These are phyloP conservation scores for Diaporthe capsici DNA, from an alignment of 2,329 filamentous ascomycete genomes.

Conservation along the genomic window DNA sequence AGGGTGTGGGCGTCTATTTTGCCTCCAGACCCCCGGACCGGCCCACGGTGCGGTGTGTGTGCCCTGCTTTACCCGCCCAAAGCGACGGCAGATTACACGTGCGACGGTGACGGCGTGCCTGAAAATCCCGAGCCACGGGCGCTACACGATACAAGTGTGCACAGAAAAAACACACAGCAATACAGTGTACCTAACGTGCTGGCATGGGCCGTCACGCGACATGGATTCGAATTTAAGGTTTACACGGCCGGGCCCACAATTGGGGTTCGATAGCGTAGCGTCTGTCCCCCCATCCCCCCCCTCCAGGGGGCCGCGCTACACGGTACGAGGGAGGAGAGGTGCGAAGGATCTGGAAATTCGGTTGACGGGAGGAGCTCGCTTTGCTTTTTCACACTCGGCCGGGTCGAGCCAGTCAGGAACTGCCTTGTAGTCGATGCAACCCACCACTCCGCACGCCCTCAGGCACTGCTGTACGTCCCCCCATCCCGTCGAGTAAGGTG, in stretches of 20 bases:
- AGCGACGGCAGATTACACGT: conserved; percentile 34
- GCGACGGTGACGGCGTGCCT: conserved; percentile 27
- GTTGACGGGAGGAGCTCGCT: conserved; percentile 29
- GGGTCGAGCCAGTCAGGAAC: conserved; percentile 30
- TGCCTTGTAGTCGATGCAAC: conserved; percentile 20
- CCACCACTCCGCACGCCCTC: conserved; percentile 3
- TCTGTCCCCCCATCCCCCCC: background rate
- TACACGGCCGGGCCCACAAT: conserved; percentile 18
- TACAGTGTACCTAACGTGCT: background rate
- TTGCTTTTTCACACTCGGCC: conserved; percentile 28
- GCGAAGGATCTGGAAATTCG: conserved; percentile 29
- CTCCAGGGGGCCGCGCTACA: background rate
- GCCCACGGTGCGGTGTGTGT: background rate
- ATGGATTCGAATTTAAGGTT: conserved; percentile 24
- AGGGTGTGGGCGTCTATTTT: background rate
- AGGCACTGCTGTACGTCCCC: conserved; percentile 3
- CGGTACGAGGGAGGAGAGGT: background rate
- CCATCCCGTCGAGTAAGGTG: conserved; percentile 9
- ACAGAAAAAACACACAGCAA: background rate
- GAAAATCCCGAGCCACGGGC: conserved; percentile 11
- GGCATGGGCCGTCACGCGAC: conserved; percentile 15
- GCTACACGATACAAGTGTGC: background rate
- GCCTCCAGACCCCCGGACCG: background rate
- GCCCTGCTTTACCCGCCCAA: conserved; percentile 24
- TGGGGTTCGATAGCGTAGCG: conserved; percentile 1